Evolutionary conservation across 1,139 yeast species (phyloP), one percentile per base, ranked within the genome.

Genomic region (Geotrichum australiense): DNA sequence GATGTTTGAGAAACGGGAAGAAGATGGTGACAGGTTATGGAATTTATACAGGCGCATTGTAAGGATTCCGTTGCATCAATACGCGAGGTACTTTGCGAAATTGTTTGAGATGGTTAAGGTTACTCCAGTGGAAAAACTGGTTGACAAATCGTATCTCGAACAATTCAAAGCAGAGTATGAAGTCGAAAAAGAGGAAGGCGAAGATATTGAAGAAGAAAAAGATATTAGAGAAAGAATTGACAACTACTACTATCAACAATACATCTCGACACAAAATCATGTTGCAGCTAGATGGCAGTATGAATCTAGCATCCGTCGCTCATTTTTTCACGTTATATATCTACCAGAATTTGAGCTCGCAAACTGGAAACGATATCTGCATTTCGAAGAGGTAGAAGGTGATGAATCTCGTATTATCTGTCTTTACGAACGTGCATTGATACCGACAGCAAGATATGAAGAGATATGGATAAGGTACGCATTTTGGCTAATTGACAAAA

Each of bases 61-160:
- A 10, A 85, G 78, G 50, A 64, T 84, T 1, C 97, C 97, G 0
- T 52, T 80, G 27, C 84, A 86, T 59, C 83, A 85, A 51, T 87
- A 79, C 59, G 74, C 83, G 11, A 69, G 75, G 45, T 78, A 79
- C 55, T 62, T 57, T 46, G 62, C 64, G 39, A 49, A 50, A 25
- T 47, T 55, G 61, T 28, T 54, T 5, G 45, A 48, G 29, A 41
- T 61, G 16, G 53, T 55, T 3, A 50, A 53, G 20, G 43, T 44
- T 7, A 48, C 55, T 11, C 57, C 63, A 4, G 46, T 56, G 11
- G 53, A 51, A 3, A 46, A 48, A n/a, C 47, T 54, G 11, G 56
- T 54, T 3, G 49, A 58, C 2, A 49, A 49, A 12, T 55, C 50
- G 11, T 51, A 50, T 22, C 29, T 54, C 8, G 54, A 50, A 14